phyloP scores from a whole-genome alignment of 805 yeast species.

The Saccharomycopsis sp. region DNA sequence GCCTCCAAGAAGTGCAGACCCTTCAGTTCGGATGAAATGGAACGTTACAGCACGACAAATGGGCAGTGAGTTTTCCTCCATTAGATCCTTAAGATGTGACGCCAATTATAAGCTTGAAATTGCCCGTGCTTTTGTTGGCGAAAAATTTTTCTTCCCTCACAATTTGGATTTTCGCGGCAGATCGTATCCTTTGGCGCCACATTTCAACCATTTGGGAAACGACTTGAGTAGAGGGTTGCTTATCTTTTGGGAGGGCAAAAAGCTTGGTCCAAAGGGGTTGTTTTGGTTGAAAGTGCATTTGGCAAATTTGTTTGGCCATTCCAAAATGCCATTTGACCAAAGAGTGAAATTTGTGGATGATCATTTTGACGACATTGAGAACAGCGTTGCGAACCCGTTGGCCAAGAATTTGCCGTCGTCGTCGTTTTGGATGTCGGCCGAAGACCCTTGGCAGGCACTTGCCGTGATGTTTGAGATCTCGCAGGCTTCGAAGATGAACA shows the following conservation, averaged over 20 bases:
- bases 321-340: slow-evolving; percentile 59
- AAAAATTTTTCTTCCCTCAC: slow-evolving; percentile 70
- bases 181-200: slow-evolving; percentile 75
- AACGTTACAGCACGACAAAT: slow-evolving; percentile 48
- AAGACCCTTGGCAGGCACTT: slow-evolving; percentile 77
- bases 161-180: slow-evolving; percentile 78
- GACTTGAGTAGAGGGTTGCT: slow-evolving; percentile 68
- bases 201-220: slow-evolving; percentile 72
- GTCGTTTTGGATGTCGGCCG: slow-evolving; percentile 66
- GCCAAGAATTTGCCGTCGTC: slow-evolving; percentile 33
- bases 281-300: slow-evolving; percentile 70
- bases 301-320: slow-evolving; percentile 66
- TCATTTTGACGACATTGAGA: slow-evolving; percentile 43
- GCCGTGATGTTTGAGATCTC: slow-evolving; percentile 59
- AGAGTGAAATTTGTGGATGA: slow-evolving; percentile 52
- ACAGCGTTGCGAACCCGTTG: slow-evolving; percentile 57
- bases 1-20: slow-evolving; percentile 64
- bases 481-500: slow-evolving; percentile 50
- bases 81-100: slow-evolving; percentile 87
- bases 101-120: slow-evolving; percentile 88
- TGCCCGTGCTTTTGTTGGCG: slow-evolving; percentile 86
- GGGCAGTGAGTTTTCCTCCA: slow-evolving; percentile 52
- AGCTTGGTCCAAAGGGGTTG: slow-evolving; percentile 54
- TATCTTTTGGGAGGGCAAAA: slow-evolving; percentile 69
- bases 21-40: slow-evolving; percentile 60